Base-by-base conservation (phyloP, 2,329 filamentous ascomycete species). In the Sporothrix inflata region DNA sequence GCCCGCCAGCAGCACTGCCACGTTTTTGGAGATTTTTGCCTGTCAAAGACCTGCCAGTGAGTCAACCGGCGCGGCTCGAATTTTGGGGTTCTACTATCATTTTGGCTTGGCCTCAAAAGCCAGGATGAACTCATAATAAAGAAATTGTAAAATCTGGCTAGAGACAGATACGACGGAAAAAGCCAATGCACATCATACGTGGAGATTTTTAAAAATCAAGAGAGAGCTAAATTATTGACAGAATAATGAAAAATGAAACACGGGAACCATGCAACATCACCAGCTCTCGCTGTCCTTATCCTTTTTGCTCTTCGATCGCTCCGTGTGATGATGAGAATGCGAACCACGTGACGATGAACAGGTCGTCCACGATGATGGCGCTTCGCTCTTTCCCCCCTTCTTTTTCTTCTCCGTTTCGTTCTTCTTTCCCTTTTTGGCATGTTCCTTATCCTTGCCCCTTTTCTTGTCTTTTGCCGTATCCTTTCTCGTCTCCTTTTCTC, bases 61-160 rank as follows among this genome's bases (percentile, higher is more conserved):
- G 51, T 73, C 72, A 73, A 68, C 72, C 68, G 72, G 68, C 60
- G 27, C 24, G 40, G 27, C 42, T 42, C n/a, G 38, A 21, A 6
- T 24, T 14, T 14, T 27, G 42, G 24, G 38, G 9, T 4, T 27
- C 5, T 40, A 6, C 14, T 16, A 45, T 21, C 19, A n/a, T 7
- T 6, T 63, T 63, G 34, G 19, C 34, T 66, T 30, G 38, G 60
- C 60, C 60, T 63, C n/a, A 61, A 34, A 30, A 11, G 16, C 30
- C 16, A 61, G 19, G 30, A 40, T 61, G 57, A 61, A 8, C 30
- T 61, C 57, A 40, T 40, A 40, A 61, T 61, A 30, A 40, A 21
- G 34, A 40, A 40, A 47, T n/a, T 21, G 19, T 21, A 16, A 21
- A 40, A 19, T 12, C 21, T 61, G 30, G 2, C 6, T 7, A 12